Conservation (phyloP, 2,329 filamentous ascomycete species). For the Myriosclerotinia curreyana region DNA sequence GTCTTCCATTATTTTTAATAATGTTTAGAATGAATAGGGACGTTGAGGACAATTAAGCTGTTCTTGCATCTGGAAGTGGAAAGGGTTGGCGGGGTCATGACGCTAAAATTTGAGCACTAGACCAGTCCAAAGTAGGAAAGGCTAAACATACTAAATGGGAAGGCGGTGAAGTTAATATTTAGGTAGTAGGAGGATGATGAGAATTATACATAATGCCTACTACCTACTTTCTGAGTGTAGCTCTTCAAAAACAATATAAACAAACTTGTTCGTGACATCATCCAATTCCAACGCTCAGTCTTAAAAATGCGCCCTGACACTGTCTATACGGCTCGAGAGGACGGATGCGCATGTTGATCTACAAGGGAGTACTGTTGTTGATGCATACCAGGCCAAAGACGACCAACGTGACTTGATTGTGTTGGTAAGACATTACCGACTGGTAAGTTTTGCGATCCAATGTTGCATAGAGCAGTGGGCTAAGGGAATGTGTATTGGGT, state of each 20-base stretch:
- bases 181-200: too few relatives aligned
- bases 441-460: slow-evolving; percentile 55
- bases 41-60: background rate
- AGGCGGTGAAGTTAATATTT: background rate
- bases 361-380: slow-evolving; percentile 57
- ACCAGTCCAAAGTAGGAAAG: background rate
- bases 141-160: background rate
- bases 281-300: background rate
- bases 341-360: too few relatives aligned
- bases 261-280: background rate
- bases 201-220: too few relatives aligned
- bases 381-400: slow-evolving; percentile 91
- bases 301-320: background rate
- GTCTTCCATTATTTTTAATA: slow-evolving; percentile 47
- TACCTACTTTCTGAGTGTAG: too few relatives aligned
- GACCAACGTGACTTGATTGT: slow-evolving; percentile 58
- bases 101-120: background rate
- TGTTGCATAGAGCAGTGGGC: slow-evolving; percentile 42
- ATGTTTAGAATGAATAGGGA: background rate
- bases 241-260: background rate
- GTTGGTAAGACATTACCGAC: slow-evolving; percentile 47
- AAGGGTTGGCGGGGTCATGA: slow-evolving; percentile 19
- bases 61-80: slow-evolving; percentile 5
- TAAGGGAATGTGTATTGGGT: too few relatives aligned
- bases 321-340: background rate